A percentile compares a stretch with the other conserved stretches of the same genome.
phyloP scores from a whole-genome alignment of 768 basidiomycete species.

The Leucocoprinus birnbaumii region DNA sequence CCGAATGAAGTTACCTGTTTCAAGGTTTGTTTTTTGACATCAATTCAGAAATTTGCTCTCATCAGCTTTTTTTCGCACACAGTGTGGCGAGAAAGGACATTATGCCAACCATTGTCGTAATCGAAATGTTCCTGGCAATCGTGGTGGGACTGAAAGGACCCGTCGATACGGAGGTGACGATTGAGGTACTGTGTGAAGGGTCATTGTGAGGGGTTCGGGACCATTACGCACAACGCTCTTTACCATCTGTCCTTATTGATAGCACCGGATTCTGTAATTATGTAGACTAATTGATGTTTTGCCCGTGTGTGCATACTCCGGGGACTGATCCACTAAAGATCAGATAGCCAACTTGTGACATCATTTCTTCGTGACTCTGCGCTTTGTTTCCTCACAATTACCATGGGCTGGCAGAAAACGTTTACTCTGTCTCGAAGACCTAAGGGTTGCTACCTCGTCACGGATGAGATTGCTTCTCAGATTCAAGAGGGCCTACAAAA shows the following conservation, averaged over 20 bases:
- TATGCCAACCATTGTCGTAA: slow-evolving; percentile 94
- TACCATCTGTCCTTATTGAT: neutral
- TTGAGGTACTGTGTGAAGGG: neutral
- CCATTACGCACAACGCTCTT: neutral
- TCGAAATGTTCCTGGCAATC: slow-evolving; percentile 86
- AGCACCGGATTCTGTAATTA: neutral
- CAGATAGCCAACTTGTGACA: neutral
- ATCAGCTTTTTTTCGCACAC: slow-evolving; percentile 4
- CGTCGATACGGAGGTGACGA: slow-evolving; percentile 26
- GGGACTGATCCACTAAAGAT: neutral
- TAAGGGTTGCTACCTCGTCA: slow-evolving; percentile 83
- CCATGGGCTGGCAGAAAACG: slow-evolving; percentile 90
- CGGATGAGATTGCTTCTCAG: slow-evolving; percentile 65
- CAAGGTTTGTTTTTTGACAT: slow-evolving; percentile 49
- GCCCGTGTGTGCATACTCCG: too few species aligned
- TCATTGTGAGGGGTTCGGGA: neutral
- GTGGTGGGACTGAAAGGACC: slow-evolving; percentile 74
- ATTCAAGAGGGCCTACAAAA: slow-evolving; percentile 68
- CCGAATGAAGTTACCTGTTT: slow-evolving; percentile 85
- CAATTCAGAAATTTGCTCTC: neutral
- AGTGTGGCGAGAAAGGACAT: slow-evolving; percentile 93
- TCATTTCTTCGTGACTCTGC: neutral
- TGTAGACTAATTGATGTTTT: neutral
- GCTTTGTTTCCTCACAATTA: slow-evolving; percentile 5
- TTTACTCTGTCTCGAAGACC: slow-evolving; percentile 56